These are phyloP conservation scores for Fusarium temperatum DNA, from an alignment of 2,329 filamentous ascomycete genomes.

Conservation along the genomic window DNA sequence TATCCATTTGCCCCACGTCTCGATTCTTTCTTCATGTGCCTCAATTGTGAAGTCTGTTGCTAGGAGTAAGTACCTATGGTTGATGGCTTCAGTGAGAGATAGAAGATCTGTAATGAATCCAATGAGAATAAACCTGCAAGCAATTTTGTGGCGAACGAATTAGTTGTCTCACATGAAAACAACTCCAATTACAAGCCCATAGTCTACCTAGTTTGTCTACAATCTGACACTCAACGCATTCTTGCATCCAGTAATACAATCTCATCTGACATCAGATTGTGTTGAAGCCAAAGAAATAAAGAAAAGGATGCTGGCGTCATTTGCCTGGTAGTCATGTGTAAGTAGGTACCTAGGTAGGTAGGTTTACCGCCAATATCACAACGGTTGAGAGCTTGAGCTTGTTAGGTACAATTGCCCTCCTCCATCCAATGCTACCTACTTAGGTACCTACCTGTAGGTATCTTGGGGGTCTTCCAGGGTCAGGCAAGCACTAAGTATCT, in stretches of 20 bases:
- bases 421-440: background rate
- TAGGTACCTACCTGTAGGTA: background rate
- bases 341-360: too few relatives aligned
- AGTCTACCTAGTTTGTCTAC: background rate
- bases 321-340: background rate
- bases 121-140: background rate
- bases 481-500: background rate
- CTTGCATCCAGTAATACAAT: background rate
- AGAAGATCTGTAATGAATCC: background rate
- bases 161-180: background rate
- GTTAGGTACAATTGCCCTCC: background rate
- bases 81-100: background rate
- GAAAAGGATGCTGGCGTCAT: slow-evolving; percentile 7
- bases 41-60: background rate
- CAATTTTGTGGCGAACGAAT: background rate
- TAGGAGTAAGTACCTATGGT: background rate
- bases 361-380: background rate
- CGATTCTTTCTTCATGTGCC: background rate
- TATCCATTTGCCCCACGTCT: background rate
- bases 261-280: background rate
- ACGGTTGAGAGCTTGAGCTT: slow-evolving; percentile 9
- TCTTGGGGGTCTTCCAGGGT: background rate
- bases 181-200: background rate
- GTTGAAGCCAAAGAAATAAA: background rate
- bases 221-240: background rate